phyloP scores from a whole-genome alignment of 257 asterid genomes.

The Datura wrightii region DNA sequence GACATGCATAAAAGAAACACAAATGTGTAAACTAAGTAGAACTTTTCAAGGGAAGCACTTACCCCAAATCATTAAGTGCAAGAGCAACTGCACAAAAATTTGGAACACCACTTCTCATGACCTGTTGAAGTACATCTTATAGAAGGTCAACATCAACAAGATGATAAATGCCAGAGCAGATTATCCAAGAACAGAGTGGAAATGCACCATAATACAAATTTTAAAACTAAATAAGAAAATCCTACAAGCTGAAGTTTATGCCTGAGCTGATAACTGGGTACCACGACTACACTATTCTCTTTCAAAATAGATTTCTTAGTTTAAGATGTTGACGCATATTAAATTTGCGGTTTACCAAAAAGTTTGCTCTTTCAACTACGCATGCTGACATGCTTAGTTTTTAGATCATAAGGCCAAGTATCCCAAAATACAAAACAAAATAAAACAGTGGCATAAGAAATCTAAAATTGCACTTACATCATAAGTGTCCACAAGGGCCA shows the following conservation, averaged over 20 bases:
- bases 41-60: constrained; percentile 36
- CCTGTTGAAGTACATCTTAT: constrained; percentile 58
- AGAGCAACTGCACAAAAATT: constrained; percentile 98
- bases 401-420: background rate
- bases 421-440: background rate
- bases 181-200: background rate
- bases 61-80: constrained; percentile 92
- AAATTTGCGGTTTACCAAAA: background rate
- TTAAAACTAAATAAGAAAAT: background rate
- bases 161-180: constrained; percentile 3
- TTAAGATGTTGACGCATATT: background rate
- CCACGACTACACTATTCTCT: background rate
- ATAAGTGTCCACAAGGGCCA: constrained; percentile 95
- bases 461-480: constrained; percentile 64
- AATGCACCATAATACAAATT: constrained; percentile 14
- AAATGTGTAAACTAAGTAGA: background rate
- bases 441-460: background rate
- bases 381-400: background rate
- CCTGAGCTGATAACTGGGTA: constrained; percentile 1
- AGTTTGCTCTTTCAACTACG: background rate
- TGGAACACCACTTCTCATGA: constrained; percentile 91
- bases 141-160: constrained; percentile 10
- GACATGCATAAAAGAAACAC: too few relatives aligned
- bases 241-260: constrained; percentile 1
- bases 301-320: background rate